phyloP scores from a whole-genome alignment of 2,329 filamentous ascomycete genomes.

The Calonectria pseudoturangicola region DNA sequence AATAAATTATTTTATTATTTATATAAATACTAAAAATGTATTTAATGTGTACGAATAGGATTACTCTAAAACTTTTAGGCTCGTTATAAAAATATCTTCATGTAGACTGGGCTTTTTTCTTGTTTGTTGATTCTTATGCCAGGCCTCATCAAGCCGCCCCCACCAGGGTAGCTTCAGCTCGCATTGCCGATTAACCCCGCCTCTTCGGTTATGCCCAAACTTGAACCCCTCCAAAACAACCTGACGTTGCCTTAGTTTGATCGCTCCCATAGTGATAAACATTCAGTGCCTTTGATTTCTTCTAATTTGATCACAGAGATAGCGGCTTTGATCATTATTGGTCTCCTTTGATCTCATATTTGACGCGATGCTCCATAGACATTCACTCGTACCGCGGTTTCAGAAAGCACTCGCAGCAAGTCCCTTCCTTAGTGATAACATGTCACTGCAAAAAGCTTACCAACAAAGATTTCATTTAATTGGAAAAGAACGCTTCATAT shows the following conservation, averaged over 20 bases:
- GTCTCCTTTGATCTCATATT: background rate
- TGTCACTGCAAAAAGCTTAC: background rate
- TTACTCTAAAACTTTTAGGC: background rate
- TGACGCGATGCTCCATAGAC: conserved; percentile 1
- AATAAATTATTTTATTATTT: background rate
- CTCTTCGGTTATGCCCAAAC: conserved; percentile 16
- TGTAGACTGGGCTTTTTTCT: too few relatives aligned
- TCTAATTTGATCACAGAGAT: background rate
- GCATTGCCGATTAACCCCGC: conserved; percentile 36
- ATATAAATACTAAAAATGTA: too few relatives aligned
- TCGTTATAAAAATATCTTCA: background rate
- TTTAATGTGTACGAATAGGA: too few relatives aligned
- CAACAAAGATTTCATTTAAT: background rate
- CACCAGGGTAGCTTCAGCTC: conserved; percentile 12
- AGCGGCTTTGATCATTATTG: background rate
- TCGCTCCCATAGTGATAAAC: background rate
- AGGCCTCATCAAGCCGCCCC: conserved; percentile 7
- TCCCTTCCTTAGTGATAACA: background rate
- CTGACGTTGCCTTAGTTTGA: background rate
- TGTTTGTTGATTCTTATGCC: background rate
- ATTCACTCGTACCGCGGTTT: background rate
- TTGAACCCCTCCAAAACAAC: background rate
- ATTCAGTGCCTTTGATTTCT: background rate
- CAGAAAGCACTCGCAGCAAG: background rate
- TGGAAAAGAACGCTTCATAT: conserved; percentile 48